phyloP scores from a whole-genome alignment of 441 rosid species.

The Brassica hybrid region DNA sequence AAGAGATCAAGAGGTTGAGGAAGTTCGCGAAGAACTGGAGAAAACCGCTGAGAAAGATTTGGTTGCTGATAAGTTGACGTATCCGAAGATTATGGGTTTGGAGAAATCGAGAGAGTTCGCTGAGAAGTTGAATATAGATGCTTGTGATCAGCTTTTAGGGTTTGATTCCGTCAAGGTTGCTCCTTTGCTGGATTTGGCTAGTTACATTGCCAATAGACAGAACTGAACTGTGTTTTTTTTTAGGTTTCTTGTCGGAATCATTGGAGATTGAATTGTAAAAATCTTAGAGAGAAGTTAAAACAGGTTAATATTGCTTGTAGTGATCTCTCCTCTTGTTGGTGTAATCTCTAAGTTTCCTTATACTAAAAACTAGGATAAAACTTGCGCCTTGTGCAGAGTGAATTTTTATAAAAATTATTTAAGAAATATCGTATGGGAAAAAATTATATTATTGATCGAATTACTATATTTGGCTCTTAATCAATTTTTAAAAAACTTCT shows the following conservation, averaged over 20 bases:
- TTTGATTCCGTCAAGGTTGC: conserved; percentile 75
- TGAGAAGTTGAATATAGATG: conserved; percentile 68
- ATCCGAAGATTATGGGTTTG: conserved; percentile 86
- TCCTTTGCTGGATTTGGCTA: conserved; percentile 87
- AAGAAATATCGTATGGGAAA: too few relatives aligned
- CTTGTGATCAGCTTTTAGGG: conserved; percentile 59
- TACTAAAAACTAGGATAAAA: too few relatives aligned
- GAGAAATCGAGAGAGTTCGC: too few relatives aligned
- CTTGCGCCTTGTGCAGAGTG: too few relatives aligned
- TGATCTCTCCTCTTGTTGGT: conserved; percentile 3
- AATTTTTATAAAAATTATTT: too few relatives aligned
- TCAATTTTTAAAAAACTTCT: too few relatives aligned
- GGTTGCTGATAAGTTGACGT: conserved; percentile 71
- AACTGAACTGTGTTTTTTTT: conserved; percentile 33
- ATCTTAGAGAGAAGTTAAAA: neutral
- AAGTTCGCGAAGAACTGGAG: conserved; percentile 76
- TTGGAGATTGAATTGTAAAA: conserved; percentile 20
- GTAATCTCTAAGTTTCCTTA: neutral
- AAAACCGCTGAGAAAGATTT: conserved; percentile 92
- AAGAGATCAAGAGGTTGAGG: conserved; percentile 73
- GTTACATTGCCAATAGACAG: conserved; percentile 85
- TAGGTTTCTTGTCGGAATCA: neutral
- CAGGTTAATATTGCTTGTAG: neutral
- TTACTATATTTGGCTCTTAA: too few relatives aligned
- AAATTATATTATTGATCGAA: too few relatives aligned